Conservation (phyloP, 192 early-diverging fungal genomes). For the Diversispora epigaea region DNA sequence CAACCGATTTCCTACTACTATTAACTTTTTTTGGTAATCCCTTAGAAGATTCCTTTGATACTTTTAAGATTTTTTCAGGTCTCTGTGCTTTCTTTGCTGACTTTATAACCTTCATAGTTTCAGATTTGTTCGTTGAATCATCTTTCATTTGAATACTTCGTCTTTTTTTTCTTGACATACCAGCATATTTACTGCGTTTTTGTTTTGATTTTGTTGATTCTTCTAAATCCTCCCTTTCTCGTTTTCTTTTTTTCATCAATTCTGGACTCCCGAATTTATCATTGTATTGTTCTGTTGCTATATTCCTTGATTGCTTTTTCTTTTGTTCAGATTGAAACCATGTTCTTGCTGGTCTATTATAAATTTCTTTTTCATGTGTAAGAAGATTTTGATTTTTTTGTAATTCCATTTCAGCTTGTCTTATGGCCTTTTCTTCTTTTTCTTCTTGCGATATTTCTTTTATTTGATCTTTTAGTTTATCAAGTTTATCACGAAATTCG, state of each 20-base stretch:
- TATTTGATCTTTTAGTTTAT: conserved; percentile 64
- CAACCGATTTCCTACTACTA: conserved; percentile 17
- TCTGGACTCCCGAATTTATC: not conserved
- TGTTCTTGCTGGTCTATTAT: conserved; percentile 81
- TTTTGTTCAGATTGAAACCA: conserved; percentile 92
- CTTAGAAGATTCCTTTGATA: conserved; percentile 27
- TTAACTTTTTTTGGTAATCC: conserved; percentile 31
- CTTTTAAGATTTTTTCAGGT: conserved; percentile 40
- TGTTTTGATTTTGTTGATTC: conserved; percentile 36
- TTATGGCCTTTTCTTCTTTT: conserved; percentile 77
- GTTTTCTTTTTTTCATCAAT: conserved; percentile 33
- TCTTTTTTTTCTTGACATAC: conserved; percentile 49
- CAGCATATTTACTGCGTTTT: conserved; percentile 49
- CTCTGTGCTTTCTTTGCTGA: conserved; percentile 51
- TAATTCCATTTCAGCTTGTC: conserved; percentile 89
- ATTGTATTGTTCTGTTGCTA: not conserved
- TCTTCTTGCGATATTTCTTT: conserved; percentile 68
- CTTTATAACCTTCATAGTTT: conserved; percentile 44
- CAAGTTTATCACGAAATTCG: conserved; percentile 74
- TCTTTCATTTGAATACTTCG: conserved; percentile 51
- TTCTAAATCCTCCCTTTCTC: conserved; percentile 39
- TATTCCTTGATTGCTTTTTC: conserved; percentile 46
- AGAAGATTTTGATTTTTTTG: conserved; percentile 83
- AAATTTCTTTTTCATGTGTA: conserved; percentile 83
- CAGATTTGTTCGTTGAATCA: conserved; percentile 41